Conservation (phyloP, 2,329 filamentous ascomycete genomes). For the Colletotrichum magnum region DNA sequence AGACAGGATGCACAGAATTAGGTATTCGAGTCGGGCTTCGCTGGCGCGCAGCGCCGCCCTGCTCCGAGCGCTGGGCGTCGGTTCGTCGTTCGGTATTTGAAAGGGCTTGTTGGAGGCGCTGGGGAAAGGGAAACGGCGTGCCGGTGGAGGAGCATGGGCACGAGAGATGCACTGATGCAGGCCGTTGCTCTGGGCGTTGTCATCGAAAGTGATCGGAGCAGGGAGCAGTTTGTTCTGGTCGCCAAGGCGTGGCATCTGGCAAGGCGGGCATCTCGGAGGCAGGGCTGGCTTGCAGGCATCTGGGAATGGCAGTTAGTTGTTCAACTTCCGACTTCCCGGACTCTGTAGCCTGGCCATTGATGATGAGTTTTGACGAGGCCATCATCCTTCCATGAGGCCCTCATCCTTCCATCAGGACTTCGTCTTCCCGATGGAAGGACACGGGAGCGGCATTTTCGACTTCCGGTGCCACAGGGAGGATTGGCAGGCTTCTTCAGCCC, state of each 20-base stretch:
- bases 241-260: background rate
- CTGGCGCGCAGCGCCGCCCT: constrained; percentile 15
- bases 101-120: no score
- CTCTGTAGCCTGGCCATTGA: no score
- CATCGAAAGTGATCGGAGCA: constrained; percentile 35
- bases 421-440: background rate
- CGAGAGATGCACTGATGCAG: constrained; percentile 8
- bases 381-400: background rate
- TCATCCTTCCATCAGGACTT: background rate
- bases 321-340: no score
- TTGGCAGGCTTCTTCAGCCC: constrained; percentile 23
- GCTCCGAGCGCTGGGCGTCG: constrained; percentile 32
- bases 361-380: background rate
- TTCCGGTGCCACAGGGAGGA: constrained; percentile 18
- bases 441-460: constrained; percentile 2
- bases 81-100: constrained; percentile 26
- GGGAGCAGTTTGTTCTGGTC: constrained; percentile 4
- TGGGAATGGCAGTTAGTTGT: no score
- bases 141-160: constrained; percentile 10
- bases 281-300: no score
- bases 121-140: constrained; percentile 5
- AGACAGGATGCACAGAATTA: constrained; percentile 27
- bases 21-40: constrained; percentile 3
- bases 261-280: background rate
- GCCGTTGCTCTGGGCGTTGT: constrained; percentile 30